Conservation (phyloP, 495 filamentous ascomycete genomes). For the Tuber aestivum region DNA sequence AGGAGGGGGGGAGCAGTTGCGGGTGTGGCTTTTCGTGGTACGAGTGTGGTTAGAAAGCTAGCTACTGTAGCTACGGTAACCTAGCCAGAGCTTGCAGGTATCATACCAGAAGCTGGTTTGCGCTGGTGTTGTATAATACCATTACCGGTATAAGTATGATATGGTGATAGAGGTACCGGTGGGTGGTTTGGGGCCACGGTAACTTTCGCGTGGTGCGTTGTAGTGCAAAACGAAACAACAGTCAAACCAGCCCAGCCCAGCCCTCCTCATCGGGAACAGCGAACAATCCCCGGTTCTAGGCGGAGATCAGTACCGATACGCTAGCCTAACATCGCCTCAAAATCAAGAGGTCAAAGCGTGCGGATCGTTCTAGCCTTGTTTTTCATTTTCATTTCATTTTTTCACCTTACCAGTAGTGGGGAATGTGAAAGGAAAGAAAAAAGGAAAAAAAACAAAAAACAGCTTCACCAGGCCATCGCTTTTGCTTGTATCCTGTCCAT, state of each 20-base stretch:
- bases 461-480: not conserved
- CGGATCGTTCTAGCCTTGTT: not conserved
- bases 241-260: not conserved
- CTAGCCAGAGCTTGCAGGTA: no score
- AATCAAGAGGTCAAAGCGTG: not conserved
- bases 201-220: not conserved
- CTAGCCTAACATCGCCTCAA: not conserved
- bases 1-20: not conserved
- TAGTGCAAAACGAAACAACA: not conserved
- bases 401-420: not conserved
- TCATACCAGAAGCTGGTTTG: no score
- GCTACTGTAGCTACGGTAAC: no score
- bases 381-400: not conserved
- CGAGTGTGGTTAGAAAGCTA: not conserved
- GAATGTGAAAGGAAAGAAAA: not conserved
- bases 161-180: no score
- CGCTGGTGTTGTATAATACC: no score
- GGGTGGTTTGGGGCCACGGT: not conserved
- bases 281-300: not conserved
- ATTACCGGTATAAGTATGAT: no score
- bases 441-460: not conserved
- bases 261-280: not conserved
- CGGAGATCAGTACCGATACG: not conserved
- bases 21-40: not conserved
- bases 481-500: not conserved